Base-by-base conservation (phyloP, 495 filamentous ascomycete genomes). In the Glutinoglossum americanum region DNA sequence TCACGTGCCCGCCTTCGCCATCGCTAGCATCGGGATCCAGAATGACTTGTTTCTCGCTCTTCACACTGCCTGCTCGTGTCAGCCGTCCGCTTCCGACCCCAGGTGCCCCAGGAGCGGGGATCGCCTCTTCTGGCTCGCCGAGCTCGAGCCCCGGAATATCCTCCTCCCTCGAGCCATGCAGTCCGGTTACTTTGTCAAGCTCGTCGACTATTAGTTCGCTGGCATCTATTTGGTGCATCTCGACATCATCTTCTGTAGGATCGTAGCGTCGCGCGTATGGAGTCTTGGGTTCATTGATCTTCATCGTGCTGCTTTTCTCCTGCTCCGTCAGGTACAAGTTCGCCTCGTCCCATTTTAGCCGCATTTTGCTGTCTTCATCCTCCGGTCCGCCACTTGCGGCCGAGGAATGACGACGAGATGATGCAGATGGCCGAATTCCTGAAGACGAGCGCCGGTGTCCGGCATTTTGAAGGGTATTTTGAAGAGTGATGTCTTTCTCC, bases 281-380 rank as follows among this genome's bases (percentile, higher is more conserved):
- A 19, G 92, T 98, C 76, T 98, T 98, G 53, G 92, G 92, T 71
- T 98, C 92, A 62, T 85, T 82, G 64, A 98, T 97, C 75, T 97
- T 97, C 93, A 97, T 97, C 49, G 90, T 97, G 32, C 84, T 79
- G 37, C 81, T 87, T 67, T 86, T 89, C 69, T 97, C 85, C 68
- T 96, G 92, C 71, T 97, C 92, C 4, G 89, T 87, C 13, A 97
- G 75, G 68, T 96, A 97, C 23, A 98, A 74, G 62, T 97, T 97
- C 23, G 87, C 92, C 68, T 98, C 92, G 64, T 98, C 92, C 92
- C 92, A 98, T 67, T 95, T 93, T 57, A 98, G 74, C 13, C 89
- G 83, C 65, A 82, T 80, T 41, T 75, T 76, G 55, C 75, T 74
- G 26, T 83, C 80, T 21, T 77, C 73, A 8, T 58, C 58, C 56